A percentile compares a stretch with the other conserved stretches of the same genome.
phyloP scores from a whole-genome alignment of 768 basidiomycete species.

The Mrakia hoshinonis region DNA sequence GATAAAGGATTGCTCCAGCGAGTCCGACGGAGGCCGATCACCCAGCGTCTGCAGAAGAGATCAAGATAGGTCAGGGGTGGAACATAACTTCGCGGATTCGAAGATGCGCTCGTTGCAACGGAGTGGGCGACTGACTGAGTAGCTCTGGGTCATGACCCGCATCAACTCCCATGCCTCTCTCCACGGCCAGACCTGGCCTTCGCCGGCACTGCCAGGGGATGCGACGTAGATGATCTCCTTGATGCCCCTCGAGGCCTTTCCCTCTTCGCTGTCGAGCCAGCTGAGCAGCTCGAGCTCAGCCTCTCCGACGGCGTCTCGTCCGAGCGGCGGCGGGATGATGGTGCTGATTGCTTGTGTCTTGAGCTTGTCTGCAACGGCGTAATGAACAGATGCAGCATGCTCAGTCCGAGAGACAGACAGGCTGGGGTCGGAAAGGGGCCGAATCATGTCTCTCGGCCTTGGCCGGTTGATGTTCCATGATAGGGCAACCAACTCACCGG shows the following conservation, averaged over 20 bases:
- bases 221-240: neutral
- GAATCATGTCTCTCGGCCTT: neutral
- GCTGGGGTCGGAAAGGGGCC: neutral
- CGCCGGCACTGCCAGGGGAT: neutral
- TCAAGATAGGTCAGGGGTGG: neutral
- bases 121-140: slow-evolving; percentile 19
- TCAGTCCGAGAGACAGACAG: neutral
- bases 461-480: neutral
- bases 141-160: slow-evolving; percentile 29
- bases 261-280: slow-evolving; percentile 19
- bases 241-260: neutral
- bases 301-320: slow-evolving; percentile 21
- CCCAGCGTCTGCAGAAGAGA: slow-evolving; percentile 23
- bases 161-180: slow-evolving; percentile 25
- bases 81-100: neutral
- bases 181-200: neutral
- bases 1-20: neutral
- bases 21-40: slow-evolving; percentile 23
- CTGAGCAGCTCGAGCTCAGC: slow-evolving; percentile 27
- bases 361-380: slow-evolving; percentile 10
- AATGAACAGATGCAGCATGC: neutral
- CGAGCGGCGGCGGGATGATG: slow-evolving; percentile 16
- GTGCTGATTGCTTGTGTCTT: slow-evolving; percentile 1
- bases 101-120: too few relatives aligned
- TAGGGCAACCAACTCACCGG: neutral